Evolutionary conservation across 192 early-diverging fungal genomes (phyloP).

Genomic region (Kickxella alabastrina): DNA sequence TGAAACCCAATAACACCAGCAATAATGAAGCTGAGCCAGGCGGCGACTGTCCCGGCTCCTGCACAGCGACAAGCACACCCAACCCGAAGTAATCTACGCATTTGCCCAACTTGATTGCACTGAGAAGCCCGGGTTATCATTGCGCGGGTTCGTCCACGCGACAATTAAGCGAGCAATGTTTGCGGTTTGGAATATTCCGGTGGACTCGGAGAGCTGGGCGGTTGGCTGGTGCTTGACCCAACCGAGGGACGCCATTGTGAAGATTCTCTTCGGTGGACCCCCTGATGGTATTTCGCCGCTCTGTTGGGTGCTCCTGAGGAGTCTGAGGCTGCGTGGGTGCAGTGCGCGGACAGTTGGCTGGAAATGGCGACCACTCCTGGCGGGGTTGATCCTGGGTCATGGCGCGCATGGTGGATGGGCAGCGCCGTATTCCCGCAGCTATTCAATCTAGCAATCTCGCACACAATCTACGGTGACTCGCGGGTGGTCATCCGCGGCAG

Average conservation of each 20-base stretch:
- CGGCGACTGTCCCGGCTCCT: background rate
- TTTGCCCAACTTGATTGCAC: background rate
- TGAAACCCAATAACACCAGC: background rate
- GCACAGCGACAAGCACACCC: background rate
- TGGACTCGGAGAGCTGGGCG: background rate
- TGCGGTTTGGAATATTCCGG: background rate
- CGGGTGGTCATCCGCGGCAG: background rate
- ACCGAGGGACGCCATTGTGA: background rate
- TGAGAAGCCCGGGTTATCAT: background rate
- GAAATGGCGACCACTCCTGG: background rate
- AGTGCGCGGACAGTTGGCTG: background rate
- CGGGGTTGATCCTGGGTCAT: background rate
- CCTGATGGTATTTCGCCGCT: too few relatives aligned
- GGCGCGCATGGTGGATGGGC: slow-evolving; percentile 1
- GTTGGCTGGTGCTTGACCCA: background rate
- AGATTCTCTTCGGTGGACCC: too few relatives aligned
- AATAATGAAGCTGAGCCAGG: background rate
- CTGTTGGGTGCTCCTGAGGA: too few relatives aligned
- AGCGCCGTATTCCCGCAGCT: background rate
- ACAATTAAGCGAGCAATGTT: background rate
- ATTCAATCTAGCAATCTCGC: background rate
- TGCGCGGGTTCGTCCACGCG: background rate
- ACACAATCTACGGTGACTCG: background rate
- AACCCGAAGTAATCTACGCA: background rate
- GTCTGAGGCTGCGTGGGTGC: too few relatives aligned